phyloP scores from a whole-genome alignment of 805 yeast species.

The Teunomyces cretensis region DNA sequence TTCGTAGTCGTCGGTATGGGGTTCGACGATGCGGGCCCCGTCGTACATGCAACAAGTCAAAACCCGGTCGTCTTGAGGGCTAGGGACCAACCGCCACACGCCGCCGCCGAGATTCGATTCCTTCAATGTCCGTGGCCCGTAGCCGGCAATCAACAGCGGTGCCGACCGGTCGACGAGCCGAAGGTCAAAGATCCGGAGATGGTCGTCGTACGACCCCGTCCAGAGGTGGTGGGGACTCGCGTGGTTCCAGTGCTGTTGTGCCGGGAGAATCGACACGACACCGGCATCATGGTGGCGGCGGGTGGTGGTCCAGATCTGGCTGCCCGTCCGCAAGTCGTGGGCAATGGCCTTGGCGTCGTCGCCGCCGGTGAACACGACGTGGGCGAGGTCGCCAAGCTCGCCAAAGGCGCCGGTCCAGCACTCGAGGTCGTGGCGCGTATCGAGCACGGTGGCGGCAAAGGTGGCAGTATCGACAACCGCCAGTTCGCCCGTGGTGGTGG shows the following conservation, averaged over 20 bases:
- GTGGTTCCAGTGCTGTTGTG: constrained; percentile 41
- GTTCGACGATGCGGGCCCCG: constrained; percentile 72
- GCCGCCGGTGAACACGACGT: constrained; percentile 82
- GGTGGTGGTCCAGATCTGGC: constrained; percentile 36
- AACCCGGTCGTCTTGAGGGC: constrained; percentile 45
- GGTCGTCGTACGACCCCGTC: constrained; percentile 94
- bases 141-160: constrained; percentile 41
- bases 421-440: constrained; percentile 63
- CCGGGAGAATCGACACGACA: constrained; percentile 72
- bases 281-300: constrained; percentile 84
- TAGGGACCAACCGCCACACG: constrained; percentile 87
- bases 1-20: constrained; percentile 21
- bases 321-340: constrained; percentile 57
- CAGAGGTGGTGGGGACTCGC: constrained; percentile 51
- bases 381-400: constrained; percentile 46
- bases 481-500: constrained; percentile 68
- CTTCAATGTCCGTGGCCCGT: constrained; percentile 49
- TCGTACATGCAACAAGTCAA: constrained; percentile 93
- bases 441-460: constrained; percentile 20
- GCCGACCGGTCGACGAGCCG: constrained; percentile 45
- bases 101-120: constrained; percentile 78
- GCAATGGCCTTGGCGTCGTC: constrained; percentile 80
- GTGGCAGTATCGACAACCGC: constrained; percentile 37
- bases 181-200: constrained; percentile 66
- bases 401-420: constrained; percentile 89